Percentiles rank a stretch among this genome's conserved stretches.
Conservation (phyloP, 306 rosid species). For the Clitoria ternatea region DNA sequence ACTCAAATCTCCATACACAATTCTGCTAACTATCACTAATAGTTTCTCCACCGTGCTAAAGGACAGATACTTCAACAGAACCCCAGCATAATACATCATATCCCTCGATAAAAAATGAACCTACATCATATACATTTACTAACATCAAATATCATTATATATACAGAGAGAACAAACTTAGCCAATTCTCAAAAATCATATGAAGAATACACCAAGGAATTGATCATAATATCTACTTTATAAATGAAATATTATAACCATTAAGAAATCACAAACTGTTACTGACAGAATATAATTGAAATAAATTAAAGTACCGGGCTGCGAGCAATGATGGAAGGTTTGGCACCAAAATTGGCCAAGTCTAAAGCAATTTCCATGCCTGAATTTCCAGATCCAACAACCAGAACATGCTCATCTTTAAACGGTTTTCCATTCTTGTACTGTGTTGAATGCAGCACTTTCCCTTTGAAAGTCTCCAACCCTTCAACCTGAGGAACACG, state of each 20-base stretch:
- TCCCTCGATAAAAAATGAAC: constrained; percentile 58
- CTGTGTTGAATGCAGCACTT: constrained; percentile 49
- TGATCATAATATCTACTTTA: too few relatives aligned
- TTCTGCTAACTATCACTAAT: constrained; percentile 38
- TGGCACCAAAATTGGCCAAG: constrained; percentile 49
- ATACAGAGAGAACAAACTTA: too few relatives aligned
- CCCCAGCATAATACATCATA: constrained; percentile 39
- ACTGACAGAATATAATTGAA: too few relatives aligned
- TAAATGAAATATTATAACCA: too few relatives aligned
- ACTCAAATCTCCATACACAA: constrained; percentile 47
- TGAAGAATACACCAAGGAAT: too few relatives aligned
- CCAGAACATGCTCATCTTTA: constrained; percentile 43
- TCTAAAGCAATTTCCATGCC: constrained; percentile 72
- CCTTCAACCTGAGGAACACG: constrained; percentile 44
- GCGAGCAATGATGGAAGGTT: constrained; percentile 53
- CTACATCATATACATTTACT: too few relatives aligned
- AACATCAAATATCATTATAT: too few relatives aligned
- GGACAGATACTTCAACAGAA: constrained; percentile 37
- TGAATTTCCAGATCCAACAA: constrained; percentile 80
- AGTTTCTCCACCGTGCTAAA: constrained; percentile 42
- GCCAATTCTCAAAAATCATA: too few relatives aligned
- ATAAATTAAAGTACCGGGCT: constrained; percentile 61
- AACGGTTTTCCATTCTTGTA: constrained; percentile 48
- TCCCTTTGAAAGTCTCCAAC: constrained; percentile 41
- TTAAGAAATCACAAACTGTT: too few relatives aligned